Percentiles rank a stretch among this genome's conserved stretches.
Conservation (phyloP, 768 basidiomycete species). For the Suillus subalutaceus region DNA sequence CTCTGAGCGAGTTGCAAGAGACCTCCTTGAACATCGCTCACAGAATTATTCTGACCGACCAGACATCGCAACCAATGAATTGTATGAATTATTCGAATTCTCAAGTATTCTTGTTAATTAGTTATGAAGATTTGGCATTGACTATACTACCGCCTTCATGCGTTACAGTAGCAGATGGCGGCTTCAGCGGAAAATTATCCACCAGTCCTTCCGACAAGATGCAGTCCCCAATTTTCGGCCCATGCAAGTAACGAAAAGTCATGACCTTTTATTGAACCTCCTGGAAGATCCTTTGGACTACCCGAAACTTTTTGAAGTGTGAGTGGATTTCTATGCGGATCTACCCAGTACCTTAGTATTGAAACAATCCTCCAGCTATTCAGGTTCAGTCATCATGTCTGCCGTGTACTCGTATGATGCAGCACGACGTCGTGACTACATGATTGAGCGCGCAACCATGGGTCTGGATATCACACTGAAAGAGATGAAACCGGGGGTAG, state of each 20-base stretch:
- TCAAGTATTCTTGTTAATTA: not conserved
- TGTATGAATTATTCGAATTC: slow-evolving; percentile 8
- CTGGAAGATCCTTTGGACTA: slow-evolving; percentile 7
- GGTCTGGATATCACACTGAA: slow-evolving; percentile 2
- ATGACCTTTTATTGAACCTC: slow-evolving; percentile 5
- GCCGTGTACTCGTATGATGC: slow-evolving; percentile 15
- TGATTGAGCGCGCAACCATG: slow-evolving; percentile 1
- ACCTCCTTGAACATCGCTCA: slow-evolving; percentile 17
- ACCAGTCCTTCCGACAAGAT: slow-evolving; percentile 17
- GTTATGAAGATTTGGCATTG: slow-evolving; percentile 8
- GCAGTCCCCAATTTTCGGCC: slow-evolving; percentile 7
- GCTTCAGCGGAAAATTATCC: slow-evolving; percentile 18
- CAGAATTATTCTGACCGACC: slow-evolving; percentile 16
- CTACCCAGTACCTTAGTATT: not conserved
- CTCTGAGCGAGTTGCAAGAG: slow-evolving; percentile 16
- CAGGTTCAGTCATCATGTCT: slow-evolving; percentile 14
- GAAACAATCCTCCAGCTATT: slow-evolving; percentile 4
- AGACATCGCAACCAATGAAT: slow-evolving; percentile 6
- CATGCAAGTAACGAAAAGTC: slow-evolving; percentile 4
- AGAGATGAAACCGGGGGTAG: slow-evolving; percentile 10
- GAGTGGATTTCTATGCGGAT: not conserved
- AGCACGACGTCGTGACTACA: slow-evolving; percentile 2
- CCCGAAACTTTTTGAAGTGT: slow-evolving; percentile 6
- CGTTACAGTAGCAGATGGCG: slow-evolving; percentile 20
- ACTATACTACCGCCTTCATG: slow-evolving; percentile 16